Conservation (phyloP, 305 asterid species). For the Fraxinus ornus region DNA sequence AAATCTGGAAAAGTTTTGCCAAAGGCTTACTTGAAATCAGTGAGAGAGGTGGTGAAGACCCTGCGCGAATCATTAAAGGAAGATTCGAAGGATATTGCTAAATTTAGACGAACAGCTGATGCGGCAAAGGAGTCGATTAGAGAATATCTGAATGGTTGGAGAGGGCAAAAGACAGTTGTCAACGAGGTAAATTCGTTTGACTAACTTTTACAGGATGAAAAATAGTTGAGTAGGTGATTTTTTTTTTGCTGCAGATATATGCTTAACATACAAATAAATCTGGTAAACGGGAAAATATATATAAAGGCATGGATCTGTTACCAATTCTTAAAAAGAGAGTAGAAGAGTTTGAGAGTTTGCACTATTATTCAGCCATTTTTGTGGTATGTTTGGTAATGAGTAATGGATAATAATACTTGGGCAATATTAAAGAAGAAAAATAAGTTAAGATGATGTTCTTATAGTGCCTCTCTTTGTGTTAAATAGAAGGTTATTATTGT, state of each 20-base stretch:
- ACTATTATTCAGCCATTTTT: not conserved
- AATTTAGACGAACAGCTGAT: slow-evolving; percentile 84
- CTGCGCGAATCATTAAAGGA: slow-evolving; percentile 72
- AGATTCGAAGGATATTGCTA: slow-evolving; percentile 62
- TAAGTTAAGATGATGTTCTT: not conserved
- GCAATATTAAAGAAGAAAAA: not conserved
- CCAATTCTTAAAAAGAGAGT: not conserved
- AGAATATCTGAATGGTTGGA: slow-evolving; percentile 71
- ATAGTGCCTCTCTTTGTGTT: not conserved
- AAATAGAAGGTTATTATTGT: not conserved
- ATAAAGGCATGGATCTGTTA: not conserved
- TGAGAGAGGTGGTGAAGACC: slow-evolving; percentile 79
- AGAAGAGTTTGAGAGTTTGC: not conserved
- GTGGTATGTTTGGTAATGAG: not conserved
- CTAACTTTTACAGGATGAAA: not conserved
- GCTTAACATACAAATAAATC: not conserved
- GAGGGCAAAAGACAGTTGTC: slow-evolving; percentile 62
- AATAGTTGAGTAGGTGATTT: not conserved
- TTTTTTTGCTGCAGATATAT: not conserved
- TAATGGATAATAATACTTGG: not conserved
- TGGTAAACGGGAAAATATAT: not conserved
- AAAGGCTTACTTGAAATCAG: slow-evolving; percentile 81
- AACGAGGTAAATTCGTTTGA: slow-evolving; percentile 53
- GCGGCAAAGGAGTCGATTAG: slow-evolving; percentile 84
- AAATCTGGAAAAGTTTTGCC: slow-evolving; percentile 81